Percentiles rank a stretch among this genome's conserved stretches.
Conservation (phyloP, 2,329 filamentous ascomycete species). For the Trichothecium roseum region DNA sequence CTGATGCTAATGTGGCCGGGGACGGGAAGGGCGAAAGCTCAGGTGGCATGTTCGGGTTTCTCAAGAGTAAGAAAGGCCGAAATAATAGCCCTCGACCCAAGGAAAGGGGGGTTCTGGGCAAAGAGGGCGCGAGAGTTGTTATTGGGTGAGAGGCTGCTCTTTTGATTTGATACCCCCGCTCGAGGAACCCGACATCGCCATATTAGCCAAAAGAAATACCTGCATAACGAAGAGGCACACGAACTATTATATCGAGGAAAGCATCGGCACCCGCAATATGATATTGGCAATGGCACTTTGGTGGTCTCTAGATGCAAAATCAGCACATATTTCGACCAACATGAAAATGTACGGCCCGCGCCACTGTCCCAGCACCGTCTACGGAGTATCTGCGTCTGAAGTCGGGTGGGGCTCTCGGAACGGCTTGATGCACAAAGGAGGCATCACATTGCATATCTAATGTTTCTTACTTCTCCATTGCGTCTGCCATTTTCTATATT, state of each 20-base stretch:
- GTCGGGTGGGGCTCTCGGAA: too few relatives aligned
- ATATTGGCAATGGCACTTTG: background rate
- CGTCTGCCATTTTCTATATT: too few relatives aligned
- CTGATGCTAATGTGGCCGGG: conserved; percentile 49
- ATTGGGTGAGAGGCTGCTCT: conserved; percentile 57
- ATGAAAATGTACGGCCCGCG: too few relatives aligned
- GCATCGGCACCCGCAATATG: too few relatives aligned
- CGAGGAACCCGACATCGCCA: background rate
- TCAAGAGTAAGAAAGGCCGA: conserved; percentile 80
- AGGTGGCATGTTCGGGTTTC: conserved; percentile 83
- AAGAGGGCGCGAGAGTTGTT: conserved; percentile 81
- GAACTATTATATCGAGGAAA: too few relatives aligned
- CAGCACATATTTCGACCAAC: too few relatives aligned
- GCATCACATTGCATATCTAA: background rate
- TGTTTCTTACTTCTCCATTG: background rate
- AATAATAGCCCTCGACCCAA: conserved; percentile 90
- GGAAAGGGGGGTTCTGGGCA: conserved; percentile 85
- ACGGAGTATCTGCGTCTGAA: too few relatives aligned
- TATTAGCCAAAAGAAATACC: too few relatives aligned
- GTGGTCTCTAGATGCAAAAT: too few relatives aligned
- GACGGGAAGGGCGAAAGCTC: conserved; percentile 45
- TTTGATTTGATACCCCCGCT: conserved; percentile 4
- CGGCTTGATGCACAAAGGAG: background rate
- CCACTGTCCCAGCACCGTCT: too few relatives aligned
- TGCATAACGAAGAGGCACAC: too few relatives aligned